Evolutionary conservation across 768 basidiomycete genomes (phyloP).

Genomic region (Lyophyllum decastes): DNA sequence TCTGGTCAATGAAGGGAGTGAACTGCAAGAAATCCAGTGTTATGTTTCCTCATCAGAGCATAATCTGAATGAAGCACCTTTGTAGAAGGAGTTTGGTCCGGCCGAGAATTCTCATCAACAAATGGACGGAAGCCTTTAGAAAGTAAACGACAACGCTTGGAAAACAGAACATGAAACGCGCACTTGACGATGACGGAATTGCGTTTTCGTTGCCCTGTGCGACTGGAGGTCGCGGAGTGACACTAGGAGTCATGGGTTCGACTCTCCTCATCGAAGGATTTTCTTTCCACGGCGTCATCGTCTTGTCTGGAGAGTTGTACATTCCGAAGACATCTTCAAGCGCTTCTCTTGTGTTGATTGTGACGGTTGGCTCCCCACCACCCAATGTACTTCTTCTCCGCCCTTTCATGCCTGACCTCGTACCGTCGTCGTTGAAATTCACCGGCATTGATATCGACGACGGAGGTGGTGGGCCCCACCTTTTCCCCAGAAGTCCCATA

Average conservation of each 20-base stretch:
- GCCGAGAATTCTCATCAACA: constrained; percentile 57
- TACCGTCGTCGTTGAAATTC: constrained; percentile 63
- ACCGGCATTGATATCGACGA: constrained; percentile 41
- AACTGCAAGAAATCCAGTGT: constrained; percentile 42
- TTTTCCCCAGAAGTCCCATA: constrained; percentile 82
- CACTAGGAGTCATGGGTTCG: constrained; percentile 54
- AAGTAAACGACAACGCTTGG: constrained; percentile 14
- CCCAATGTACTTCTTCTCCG: constrained; percentile 45
- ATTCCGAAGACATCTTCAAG: constrained; percentile 93
- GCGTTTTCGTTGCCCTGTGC: constrained; percentile 32
- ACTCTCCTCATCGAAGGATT: constrained; percentile 72
- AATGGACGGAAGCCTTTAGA: constrained; percentile 65
- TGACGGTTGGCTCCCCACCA: constrained; percentile 79
- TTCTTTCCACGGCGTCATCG: constrained; percentile 67
- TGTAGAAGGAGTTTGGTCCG: constrained; percentile 31
- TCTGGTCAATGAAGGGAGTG: constrained; percentile 62
- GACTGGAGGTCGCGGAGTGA: constrained; percentile 33
- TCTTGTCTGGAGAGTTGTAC: constrained; percentile 91
- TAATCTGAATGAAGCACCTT: not conserved
- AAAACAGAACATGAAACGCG: constrained; percentile 9
- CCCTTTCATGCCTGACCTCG: constrained; percentile 39
- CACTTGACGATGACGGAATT: constrained; percentile 36
- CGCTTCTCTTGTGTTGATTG: constrained; percentile 96
- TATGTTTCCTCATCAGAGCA: constrained; percentile 13
- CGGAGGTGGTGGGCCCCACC: constrained; percentile 67